Conservation (phyloP, 2,329 filamentous ascomycete genomes). For the Teratosphaeria pseudoeucalypti region DNA sequence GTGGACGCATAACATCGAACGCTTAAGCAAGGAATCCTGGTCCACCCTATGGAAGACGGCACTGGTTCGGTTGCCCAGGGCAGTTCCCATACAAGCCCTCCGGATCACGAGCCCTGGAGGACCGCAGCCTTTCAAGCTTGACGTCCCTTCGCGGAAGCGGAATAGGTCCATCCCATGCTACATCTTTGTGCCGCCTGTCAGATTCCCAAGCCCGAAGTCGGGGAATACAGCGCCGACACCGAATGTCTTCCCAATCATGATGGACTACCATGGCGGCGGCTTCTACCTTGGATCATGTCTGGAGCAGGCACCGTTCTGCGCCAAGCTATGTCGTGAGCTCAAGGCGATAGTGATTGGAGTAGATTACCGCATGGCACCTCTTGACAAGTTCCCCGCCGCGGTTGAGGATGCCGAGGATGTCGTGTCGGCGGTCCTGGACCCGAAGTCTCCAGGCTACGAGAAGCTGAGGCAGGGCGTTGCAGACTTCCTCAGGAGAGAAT, state of each 20-base stretch:
- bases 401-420: conserved; percentile 40
- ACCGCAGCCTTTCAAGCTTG: conserved; percentile 32
- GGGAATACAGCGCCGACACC: conserved; percentile 11
- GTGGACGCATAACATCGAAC: background rate
- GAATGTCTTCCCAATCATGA: conserved; percentile 25
- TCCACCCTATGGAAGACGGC: conserved; percentile 9
- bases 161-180: conserved; percentile 30
- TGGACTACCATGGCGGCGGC: conserved; percentile 36
- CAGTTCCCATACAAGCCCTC: conserved; percentile 5
- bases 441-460: conserved; percentile 23
- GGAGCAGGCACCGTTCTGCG: conserved; percentile 38
- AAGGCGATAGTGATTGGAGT: conserved; percentile 35
- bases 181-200: conserved; percentile 31
- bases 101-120: conserved; percentile 29
- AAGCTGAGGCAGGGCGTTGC: conserved; percentile 24
- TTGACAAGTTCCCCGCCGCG: conserved; percentile 37
- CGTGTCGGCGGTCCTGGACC: conserved; percentile 32
- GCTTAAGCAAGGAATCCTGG: conserved; percentile 4
- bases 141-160: conserved; percentile 29
- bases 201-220: conserved; percentile 13
- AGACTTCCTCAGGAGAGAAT: conserved; percentile 10
- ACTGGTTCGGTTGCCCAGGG: conserved; percentile 5
- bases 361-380: conserved; percentile 39
- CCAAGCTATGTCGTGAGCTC: conserved; percentile 35
- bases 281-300: conserved; percentile 35